phyloP scores from a whole-genome alignment of 2,329 filamentous ascomycete genomes.

The Lachnellula hyalina region DNA sequence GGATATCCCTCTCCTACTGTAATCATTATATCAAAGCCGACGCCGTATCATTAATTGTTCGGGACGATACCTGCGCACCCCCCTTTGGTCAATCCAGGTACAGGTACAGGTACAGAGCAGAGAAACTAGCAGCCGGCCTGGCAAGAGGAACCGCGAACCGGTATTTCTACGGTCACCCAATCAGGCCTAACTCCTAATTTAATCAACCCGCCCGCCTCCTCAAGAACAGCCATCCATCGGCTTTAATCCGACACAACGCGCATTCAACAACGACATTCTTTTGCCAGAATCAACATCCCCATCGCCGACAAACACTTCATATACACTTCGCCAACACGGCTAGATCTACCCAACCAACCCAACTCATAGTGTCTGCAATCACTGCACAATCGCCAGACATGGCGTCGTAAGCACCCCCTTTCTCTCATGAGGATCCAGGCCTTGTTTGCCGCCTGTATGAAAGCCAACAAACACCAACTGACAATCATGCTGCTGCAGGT shows the following conservation, averaged over 20 bases:
- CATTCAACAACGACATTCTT: conserved; percentile 9
- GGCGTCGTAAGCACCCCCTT: conserved; percentile 28
- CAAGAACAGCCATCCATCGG: background rate
- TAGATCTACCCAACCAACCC: conserved; percentile 1
- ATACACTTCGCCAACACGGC: conserved; percentile 19
- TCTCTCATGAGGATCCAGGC: conserved; percentile 9
- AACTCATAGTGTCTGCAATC: conserved; percentile 23
- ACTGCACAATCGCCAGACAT: conserved; percentile 28
- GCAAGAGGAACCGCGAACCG: background rate
- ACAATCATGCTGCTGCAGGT: conserved; percentile 36
- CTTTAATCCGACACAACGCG: conserved; percentile 8
- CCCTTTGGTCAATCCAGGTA: too few relatives aligned
- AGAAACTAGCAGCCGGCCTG: background rate
- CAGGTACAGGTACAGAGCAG: background rate
- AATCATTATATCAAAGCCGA: too few relatives aligned
- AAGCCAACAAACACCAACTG: conserved; percentile 14
- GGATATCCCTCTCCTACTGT: too few relatives aligned
- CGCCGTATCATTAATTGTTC: too few relatives aligned
- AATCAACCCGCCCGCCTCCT: background rate
- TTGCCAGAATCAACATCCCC: background rate
- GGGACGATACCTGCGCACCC: too few relatives aligned
- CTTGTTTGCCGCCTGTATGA: conserved; percentile 5
- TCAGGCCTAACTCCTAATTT: background rate
- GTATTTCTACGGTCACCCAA: background rate
- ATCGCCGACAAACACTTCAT: background rate